A percentile compares a stretch with the other conserved stretches of the same genome.
Evolutionary conservation across 2,329 filamentous ascomycete genomes (phyloP).

Genomic region (Aspergillus hortae): DNA sequence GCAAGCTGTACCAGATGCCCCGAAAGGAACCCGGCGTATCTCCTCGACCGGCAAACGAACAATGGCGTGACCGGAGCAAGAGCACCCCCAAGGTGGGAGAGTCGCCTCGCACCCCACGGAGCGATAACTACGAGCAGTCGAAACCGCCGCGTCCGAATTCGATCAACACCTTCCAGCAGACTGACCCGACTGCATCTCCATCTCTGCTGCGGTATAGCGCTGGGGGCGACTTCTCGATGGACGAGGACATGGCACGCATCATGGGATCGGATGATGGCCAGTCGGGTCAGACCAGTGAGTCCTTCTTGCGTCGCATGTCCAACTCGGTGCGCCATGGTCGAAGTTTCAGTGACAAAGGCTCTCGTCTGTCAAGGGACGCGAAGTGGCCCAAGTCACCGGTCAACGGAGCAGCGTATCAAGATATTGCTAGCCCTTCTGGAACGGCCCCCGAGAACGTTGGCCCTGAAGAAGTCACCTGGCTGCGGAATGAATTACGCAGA

Average conservation of each 20-base stretch:
- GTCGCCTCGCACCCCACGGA: conserved; percentile 47
- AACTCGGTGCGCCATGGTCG: conserved; percentile 92
- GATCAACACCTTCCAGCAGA: conserved; percentile 37
- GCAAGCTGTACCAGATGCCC: conserved; percentile 51
- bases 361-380: conserved; percentile 56
- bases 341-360: conserved; percentile 71
- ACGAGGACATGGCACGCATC: conserved; percentile 91
- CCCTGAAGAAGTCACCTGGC: conserved; percentile 60
- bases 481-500: conserved; percentile 69
- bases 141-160: conserved; percentile 46
- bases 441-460: conserved; percentile 49
- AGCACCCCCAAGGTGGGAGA: conserved; percentile 42
- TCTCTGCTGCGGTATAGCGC: conserved; percentile 69
- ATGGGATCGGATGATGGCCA: conserved; percentile 66
- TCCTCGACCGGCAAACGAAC: conserved; percentile 32
- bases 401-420: conserved; percentile 47
- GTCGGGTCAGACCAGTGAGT: conserved; percentile 56
- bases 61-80: conserved; percentile 32
- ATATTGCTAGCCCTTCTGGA: conserved; percentile 70
- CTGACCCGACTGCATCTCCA: conserved; percentile 56
- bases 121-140: conserved; percentile 36
- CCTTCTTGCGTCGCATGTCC: conserved; percentile 82
- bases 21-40: conserved; percentile 60
- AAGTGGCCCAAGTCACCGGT: conserved; percentile 70
- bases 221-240: conserved; percentile 86